Evolutionary conservation across 495 filamentous ascomycete species (phyloP).

Genomic region (Glonium stellatum): DNA sequence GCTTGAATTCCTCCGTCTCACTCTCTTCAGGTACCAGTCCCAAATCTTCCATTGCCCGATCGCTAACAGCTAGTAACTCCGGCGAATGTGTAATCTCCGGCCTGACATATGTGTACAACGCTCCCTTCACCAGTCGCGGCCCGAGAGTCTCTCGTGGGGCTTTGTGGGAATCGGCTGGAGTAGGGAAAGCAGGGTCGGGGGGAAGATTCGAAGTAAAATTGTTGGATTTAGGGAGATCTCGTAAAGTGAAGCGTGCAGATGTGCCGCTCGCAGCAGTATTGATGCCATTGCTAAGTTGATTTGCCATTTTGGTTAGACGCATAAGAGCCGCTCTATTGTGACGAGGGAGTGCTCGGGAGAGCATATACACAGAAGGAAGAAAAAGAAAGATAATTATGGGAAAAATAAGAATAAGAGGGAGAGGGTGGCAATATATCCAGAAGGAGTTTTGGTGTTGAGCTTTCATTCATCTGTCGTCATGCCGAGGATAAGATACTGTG

Average conservation of each 20-base stretch:
- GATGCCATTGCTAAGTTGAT: slow-evolving; percentile 39
- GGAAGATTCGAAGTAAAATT: slow-evolving; percentile 74
- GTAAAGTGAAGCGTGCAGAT: slow-evolving; percentile 42
- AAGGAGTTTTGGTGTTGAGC: not conserved
- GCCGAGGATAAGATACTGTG: not conserved
- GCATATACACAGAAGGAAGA: slow-evolving; percentile 32
- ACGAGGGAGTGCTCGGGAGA: slow-evolving; percentile 34
- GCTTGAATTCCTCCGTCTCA: slow-evolving; percentile 64
- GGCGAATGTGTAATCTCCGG: slow-evolving; percentile 63
- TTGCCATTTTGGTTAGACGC: slow-evolving; percentile 47
- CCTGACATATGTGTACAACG: slow-evolving; percentile 84
- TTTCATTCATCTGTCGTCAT: slow-evolving; percentile 1
- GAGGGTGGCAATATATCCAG: not conserved
- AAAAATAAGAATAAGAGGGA: not conserved
- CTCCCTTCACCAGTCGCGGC: slow-evolving; percentile 76
- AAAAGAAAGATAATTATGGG: too few species aligned
- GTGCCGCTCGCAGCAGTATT: slow-evolving; percentile 24
- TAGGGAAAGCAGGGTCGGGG: slow-evolving; percentile 71
- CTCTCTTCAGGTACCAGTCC: slow-evolving; percentile 62
- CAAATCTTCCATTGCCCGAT: slow-evolving; percentile 68
- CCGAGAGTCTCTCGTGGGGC: slow-evolving; percentile 68
- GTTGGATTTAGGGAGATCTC: slow-evolving; percentile 77
- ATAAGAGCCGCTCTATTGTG: slow-evolving; percentile 19
- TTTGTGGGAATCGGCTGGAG: slow-evolving; percentile 68
- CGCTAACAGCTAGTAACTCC: slow-evolving; percentile 73